Evolutionary conservation across 2,329 filamentous ascomycete species (phyloP).

Genomic region (Calonectria ilicicola): DNA sequence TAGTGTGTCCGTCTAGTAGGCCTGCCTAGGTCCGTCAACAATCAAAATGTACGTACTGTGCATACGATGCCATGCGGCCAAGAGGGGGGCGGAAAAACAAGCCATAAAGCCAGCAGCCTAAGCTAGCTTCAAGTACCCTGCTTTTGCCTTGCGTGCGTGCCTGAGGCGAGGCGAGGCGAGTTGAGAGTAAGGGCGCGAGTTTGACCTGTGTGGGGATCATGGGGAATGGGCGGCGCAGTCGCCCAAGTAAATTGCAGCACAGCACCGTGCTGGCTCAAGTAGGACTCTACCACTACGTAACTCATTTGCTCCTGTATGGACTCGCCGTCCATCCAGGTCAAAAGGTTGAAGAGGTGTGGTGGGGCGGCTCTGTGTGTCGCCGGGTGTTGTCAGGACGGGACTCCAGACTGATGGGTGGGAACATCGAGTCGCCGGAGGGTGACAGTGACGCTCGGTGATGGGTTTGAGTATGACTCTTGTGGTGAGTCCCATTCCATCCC

Average conservation of each 20-base stretch:
- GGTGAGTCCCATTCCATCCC: neutral
- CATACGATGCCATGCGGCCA: neutral
- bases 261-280: neutral
- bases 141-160: slow-evolving; percentile 10
- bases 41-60: neutral
- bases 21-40: neutral
- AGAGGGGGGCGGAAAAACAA: neutral
- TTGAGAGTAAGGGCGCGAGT: neutral
- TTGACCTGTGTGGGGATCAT: slow-evolving; percentile 1
- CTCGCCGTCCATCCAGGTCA: slow-evolving; percentile 8
- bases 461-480: slow-evolving; percentile 11
- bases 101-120: neutral
- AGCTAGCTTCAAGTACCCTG: neutral
- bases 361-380: slow-evolving; percentile 6
- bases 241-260: neutral
- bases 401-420: slow-evolving; percentile 2
- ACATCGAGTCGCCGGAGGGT: neutral
- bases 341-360: slow-evolving; percentile 3
- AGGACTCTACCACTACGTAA: slow-evolving; percentile 1
- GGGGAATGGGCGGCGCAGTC: slow-evolving; percentile 3
- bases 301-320: neutral
- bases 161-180: slow-evolving; percentile 8
- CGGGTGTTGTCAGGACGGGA: neutral
- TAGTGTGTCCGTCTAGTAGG: too few species aligned
- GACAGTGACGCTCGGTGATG: neutral